Base-by-base conservation (phyloP, 805 yeast genomes). In the Yarrowia sp. region DNA sequence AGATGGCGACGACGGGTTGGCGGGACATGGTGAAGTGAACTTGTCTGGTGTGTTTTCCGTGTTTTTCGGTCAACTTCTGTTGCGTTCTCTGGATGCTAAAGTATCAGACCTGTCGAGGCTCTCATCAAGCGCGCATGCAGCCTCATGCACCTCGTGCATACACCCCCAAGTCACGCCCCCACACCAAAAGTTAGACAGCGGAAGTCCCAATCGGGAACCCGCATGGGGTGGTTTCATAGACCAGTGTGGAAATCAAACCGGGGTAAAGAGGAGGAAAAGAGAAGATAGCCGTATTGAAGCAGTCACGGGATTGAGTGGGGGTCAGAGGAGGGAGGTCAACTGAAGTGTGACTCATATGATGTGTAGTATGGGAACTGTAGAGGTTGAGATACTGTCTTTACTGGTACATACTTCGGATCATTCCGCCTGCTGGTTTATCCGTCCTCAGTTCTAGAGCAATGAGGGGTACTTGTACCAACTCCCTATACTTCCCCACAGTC, bases 1-100 rank as follows among this genome's bases (percentile, higher is more conserved):
- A 63, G 26, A 63, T 63, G 38, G 67, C 67, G 14, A 63, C 67
- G n/a, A 63, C 67, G 12, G 56, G 56, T 26, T 63, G 55, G 8
- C 67, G 45, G 2, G 40, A 16, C 26, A 43, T 42, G 19, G 19
- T 19, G 19, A 19, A 19, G 19, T 19, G 19, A 19, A 19, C 19
- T 19, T 19, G 19, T 19, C 19, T 32, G 41, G 8, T 9, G 49
- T 22, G 36, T 14, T 14, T 52, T 38, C 19, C 40, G 40, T 38
- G 40, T 38, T 38, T 9, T 8, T 38, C 40, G 40, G 40, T 38
- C 19, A 19, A 26, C 32, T 26, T 26, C 32, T 26, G 40, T 38
- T 38, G 40, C 12, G 40, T 38, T 38, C 40, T 38, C 40, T 38
- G 10, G 40, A 38, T 38, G 40, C 40, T 11, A 9, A 10, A 11